These are phyloP conservation scores for Salix brachista DNA, from an alignment of 345 rosid genomes.

Conservation along the genomic window DNA sequence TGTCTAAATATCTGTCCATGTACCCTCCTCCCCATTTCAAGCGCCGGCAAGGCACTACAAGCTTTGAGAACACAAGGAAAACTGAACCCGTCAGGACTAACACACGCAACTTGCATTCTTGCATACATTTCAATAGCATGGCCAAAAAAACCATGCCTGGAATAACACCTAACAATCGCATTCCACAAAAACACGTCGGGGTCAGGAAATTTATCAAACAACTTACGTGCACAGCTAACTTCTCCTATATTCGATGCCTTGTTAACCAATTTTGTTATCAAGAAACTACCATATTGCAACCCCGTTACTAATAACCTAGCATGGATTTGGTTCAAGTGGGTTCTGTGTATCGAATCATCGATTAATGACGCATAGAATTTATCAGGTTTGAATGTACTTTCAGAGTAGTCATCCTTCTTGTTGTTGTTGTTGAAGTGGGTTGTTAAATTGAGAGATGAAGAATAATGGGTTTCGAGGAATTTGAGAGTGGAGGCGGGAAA, in stretches of 20 bases:
- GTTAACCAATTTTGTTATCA: constrained; percentile 44
- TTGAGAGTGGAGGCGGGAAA: constrained; percentile 10
- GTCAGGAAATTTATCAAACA: constrained; percentile 55
- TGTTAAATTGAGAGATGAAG: not conserved
- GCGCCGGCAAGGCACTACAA: constrained; percentile 38
- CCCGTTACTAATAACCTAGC: constrained; percentile 40
- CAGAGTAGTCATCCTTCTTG: not conserved
- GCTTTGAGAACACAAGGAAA: constrained; percentile 57
- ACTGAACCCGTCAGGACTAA: constrained; percentile 54
- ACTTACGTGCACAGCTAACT: constrained; percentile 41
- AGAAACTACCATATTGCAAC: constrained; percentile 41
- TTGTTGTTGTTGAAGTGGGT: not conserved
- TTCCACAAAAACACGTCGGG: constrained; percentile 60
- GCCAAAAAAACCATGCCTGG: constrained; percentile 34
- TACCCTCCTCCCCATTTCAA: constrained; percentile 41
- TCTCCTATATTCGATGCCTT: constrained; percentile 34
- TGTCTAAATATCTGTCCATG: constrained; percentile 58
- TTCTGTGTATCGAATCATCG: constrained; percentile 32
- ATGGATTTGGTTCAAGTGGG: constrained; percentile 47
- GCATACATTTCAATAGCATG: constrained; percentile 45
- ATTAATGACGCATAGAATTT: constrained; percentile 42
- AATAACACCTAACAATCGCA: constrained; percentile 55
- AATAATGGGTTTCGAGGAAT: constrained; percentile 9
- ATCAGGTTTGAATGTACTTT: constrained; percentile 20
- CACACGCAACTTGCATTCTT: constrained; percentile 45